These are phyloP conservation scores for Neoascochyta sp. DNA, from an alignment of 2,329 filamentous ascomycete species.

Conservation along the genomic window DNA sequence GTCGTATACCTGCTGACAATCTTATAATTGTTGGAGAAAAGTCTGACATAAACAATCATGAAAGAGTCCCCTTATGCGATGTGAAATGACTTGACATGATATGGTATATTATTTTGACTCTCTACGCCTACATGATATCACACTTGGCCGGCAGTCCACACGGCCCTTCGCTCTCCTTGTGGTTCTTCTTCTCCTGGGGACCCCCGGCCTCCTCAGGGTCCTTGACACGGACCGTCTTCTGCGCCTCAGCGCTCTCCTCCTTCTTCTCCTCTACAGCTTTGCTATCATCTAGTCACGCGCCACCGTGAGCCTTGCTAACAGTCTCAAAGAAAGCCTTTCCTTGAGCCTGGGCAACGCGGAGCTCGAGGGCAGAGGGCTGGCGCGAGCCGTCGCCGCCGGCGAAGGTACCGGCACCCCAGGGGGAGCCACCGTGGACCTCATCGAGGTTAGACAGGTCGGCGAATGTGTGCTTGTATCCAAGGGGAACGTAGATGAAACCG, in stretches of 20 bases:
- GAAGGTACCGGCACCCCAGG: conserved; percentile 95
- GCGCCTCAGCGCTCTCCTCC: conserved; percentile 15
- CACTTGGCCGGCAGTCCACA: conserved; percentile 78
- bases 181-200: conserved; percentile 31
- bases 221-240: conserved; percentile 10
- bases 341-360: conserved; percentile 75
- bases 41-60: no score
- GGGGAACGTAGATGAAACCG: conserved; percentile 92
- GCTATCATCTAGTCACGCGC: conserved; percentile 74
- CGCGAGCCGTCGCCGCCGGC: conserved; percentile 74
- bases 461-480: conserved; percentile 85
- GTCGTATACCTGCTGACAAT: no score
- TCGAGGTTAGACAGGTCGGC: conserved; percentile 62
- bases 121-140: conserved; percentile 60
- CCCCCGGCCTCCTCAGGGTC: conserved; percentile 15
- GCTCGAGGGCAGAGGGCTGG: conserved; percentile 71
- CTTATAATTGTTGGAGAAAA: no score
- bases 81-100: no score
- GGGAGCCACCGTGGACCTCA: conserved; percentile 79
- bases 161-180: conserved; percentile 61
- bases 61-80: no score
- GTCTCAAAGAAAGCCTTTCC: conserved; percentile 80
- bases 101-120: no score
- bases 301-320: conserved; percentile 66
- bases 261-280: conserved; percentile 9